Base-by-base conservation (phyloP, 495 filamentous ascomycete species). In the Pyrenula aspistea region DNA sequence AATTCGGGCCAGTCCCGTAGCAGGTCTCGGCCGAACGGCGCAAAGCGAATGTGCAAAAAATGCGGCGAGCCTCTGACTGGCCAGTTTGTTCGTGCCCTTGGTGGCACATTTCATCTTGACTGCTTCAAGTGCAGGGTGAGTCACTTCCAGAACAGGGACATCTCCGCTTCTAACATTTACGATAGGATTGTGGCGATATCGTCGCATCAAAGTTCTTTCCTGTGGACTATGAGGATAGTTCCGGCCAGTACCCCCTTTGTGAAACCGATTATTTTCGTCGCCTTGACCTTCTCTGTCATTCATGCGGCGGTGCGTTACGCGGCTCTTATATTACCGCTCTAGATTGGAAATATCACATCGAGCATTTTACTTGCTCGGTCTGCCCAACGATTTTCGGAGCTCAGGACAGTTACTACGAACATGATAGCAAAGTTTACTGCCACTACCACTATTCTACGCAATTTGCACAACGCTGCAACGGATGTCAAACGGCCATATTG, bases 141-240 rank as follows among this genome's bases (percentile, higher is more conserved):
- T 79, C 52, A 22, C 22, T 22, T 15, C 1, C 51, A 55, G 53
- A 57, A 62, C 24, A 52, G 55, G 25, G 20, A 22, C 15, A 12
- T 54, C 21, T 10, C 2, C 22, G 50, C 51, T 24, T 56, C 53
- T 59, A n/a, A 56, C 48, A 52, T 8, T n/a, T 49, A 11, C 25
- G 15, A n/a, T 63, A 98, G 93, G 94, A 99, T 67, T 99, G 94
- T 61, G 89, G 86, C 51, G 83, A 95, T 69, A 91, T 95, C 56
- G 94, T 99, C 24, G 93, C 94, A 19, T 95, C 91, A 23, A 97
- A 97, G 65, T 99, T 97, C 76, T 99, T 99, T 69, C 93, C 94
- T 2, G 85, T 94, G 2, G 91, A 96, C 60, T 89, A 94, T 50
- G 88, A 94, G 56, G 82, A 88, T 58, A 87, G 86, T 10, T 84